Percentiles rank a stretch among this genome's conserved stretches.
Evolutionary conservation across 1,284 basidiomycete species (phyloP).

Genomic region (Fomitopsis palustris): DNA sequence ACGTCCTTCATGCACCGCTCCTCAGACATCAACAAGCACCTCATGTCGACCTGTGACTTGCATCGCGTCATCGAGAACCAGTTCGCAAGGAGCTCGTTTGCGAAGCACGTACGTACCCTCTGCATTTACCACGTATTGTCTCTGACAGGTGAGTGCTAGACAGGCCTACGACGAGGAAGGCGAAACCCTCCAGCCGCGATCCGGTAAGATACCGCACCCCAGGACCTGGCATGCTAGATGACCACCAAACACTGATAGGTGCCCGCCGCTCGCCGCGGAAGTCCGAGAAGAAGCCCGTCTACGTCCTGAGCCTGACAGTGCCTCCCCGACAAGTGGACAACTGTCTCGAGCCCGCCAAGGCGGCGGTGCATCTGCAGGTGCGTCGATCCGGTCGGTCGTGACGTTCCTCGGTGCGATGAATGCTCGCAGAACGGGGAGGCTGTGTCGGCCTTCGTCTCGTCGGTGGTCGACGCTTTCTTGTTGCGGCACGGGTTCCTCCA

Average conservation of each 20-base stretch:
- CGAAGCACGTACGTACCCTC: conserved; percentile 50
- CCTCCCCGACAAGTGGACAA: conserved; percentile 70
- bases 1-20: background rate
- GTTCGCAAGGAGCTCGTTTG: conserved; percentile 69
- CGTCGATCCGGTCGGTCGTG: conserved; percentile 12
- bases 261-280: conserved; percentile 71
- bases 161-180: conserved; percentile 66
- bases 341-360: conserved; percentile 74
- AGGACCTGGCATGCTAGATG: background rate
- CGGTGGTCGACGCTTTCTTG: conserved; percentile 64
- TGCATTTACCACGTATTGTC: background rate
- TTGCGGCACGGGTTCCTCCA: conserved; percentile 57
- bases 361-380: conserved; percentile 66
- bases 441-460: conserved; percentile 53
- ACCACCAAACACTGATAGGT: conserved; percentile 29
- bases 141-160: background rate
- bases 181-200: conserved; percentile 39
- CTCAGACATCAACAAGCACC: conserved; percentile 81
- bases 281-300: conserved; percentile 73
- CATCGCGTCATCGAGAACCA: conserved; percentile 64
- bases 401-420: background rate
- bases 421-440: conserved; percentile 45
- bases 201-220: conserved; percentile 33
- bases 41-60: conserved; percentile 63
- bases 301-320: conserved; percentile 73